Percentiles rank a stretch among this genome's conserved stretches.
Conservation (phyloP, 139 green algal genomes). For the Picochlorum sp. region DNA sequence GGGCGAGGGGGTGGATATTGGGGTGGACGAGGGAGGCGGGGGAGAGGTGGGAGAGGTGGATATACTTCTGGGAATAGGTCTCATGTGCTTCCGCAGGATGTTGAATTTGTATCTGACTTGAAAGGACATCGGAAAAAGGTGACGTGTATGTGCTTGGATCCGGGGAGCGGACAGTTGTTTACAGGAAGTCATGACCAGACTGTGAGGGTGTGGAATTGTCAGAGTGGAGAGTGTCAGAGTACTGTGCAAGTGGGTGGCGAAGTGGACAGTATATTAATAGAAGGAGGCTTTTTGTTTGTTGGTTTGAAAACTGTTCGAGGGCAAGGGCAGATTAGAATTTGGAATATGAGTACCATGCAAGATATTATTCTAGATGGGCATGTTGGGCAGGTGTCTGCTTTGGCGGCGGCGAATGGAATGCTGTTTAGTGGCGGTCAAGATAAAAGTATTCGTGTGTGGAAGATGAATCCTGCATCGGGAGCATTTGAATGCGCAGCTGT, state of each 20-base stretch:
- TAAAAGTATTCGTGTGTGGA: slow-evolving; percentile 58
- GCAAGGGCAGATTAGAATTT: slow-evolving; percentile 37
- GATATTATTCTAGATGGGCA: slow-evolving; percentile 46
- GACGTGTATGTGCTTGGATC: slow-evolving; percentile 31
- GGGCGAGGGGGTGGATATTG: slow-evolving; percentile 18
- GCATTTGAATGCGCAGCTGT: slow-evolving; percentile 40
- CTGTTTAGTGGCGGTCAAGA: slow-evolving; percentile 64
- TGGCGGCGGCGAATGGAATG: slow-evolving; percentile 35
- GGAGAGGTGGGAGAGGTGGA: slow-evolving; percentile 1
- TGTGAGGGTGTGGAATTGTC: slow-evolving; percentile 54
- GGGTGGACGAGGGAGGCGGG: slow-evolving; percentile 18
- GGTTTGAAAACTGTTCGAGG: slow-evolving; percentile 36
- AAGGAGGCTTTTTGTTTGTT: slow-evolving; percentile 61
- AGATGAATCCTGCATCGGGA: slow-evolving; percentile 34
- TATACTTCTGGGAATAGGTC: neutral
- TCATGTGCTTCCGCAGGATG: slow-evolving; percentile 21
- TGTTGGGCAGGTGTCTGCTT: slow-evolving; percentile 35
- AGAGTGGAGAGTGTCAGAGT: slow-evolving; percentile 46
- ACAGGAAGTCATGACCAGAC: slow-evolving; percentile 57
- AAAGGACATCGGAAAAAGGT: slow-evolving; percentile 41
- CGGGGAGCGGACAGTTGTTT: slow-evolving; percentile 50
- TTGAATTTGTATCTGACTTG: slow-evolving; percentile 33
- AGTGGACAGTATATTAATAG: slow-evolving; percentile 56
- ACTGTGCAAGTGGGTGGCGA: slow-evolving; percentile 53
- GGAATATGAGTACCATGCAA: slow-evolving; percentile 39